phyloP scores from a whole-genome alignment of 2,329 filamentous ascomycete genomes.

The Talaromyces funiculosus region DNA sequence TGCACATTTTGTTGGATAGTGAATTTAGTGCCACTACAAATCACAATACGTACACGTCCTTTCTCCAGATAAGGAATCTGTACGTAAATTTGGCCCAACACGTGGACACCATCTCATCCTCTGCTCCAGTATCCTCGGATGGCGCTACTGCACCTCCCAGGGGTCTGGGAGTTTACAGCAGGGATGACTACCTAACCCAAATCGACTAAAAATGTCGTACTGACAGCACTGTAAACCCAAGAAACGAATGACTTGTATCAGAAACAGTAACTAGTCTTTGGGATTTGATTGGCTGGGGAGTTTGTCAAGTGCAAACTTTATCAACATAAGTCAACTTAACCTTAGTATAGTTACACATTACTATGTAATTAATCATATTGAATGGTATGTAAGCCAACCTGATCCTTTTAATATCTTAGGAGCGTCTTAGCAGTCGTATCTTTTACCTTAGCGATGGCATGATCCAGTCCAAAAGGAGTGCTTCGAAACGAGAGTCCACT shows the following conservation, averaged over 20 bases:
- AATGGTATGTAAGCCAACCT: not conserved
- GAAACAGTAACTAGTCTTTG: not conserved
- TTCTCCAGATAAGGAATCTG: not conserved
- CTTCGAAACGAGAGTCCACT: not conserved
- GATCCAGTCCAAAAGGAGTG: not conserved
- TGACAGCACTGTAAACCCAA: not conserved
- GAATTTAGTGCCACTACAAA: not conserved
- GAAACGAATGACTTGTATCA: not conserved
- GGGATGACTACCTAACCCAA: not conserved
- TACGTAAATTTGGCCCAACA: constrained; percentile 3
- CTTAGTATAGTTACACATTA: not conserved
- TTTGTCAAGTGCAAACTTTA: not conserved
- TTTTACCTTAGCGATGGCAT: not conserved
- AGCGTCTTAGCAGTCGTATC: not conserved
- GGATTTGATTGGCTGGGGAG: not conserved
- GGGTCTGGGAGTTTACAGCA: not conserved
- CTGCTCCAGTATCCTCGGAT: not conserved
- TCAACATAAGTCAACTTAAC: not conserved
- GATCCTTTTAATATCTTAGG: not conserved
- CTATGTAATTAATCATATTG: not conserved
- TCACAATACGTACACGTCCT: not conserved
- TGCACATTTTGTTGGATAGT: not conserved
- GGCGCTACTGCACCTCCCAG: constrained; percentile 9
- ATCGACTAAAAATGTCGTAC: not conserved
- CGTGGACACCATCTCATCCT: constrained; percentile 10